Conservation (phyloP, 805 yeast genomes). For the Yarrowia sp. region DNA sequence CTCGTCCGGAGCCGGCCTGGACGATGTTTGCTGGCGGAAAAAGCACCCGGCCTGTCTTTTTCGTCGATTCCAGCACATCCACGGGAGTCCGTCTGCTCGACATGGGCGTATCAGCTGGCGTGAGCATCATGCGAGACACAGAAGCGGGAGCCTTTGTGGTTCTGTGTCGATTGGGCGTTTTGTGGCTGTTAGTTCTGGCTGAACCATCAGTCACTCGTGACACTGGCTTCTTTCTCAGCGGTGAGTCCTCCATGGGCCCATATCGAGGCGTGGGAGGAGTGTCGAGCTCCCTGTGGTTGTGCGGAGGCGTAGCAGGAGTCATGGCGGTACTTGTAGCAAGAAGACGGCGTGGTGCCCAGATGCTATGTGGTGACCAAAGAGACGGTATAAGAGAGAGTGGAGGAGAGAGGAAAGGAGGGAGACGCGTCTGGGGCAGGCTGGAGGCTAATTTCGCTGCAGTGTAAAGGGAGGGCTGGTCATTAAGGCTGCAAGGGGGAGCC, state of each 20-base stretch:
- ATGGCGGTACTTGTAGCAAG: constrained; percentile 7
- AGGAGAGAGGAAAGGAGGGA: constrained; percentile 1
- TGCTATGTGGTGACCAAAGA: constrained; percentile 36
- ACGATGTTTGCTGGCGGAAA: constrained; percentile 26
- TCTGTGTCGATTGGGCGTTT: constrained; percentile 3
- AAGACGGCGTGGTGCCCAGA: background rate
- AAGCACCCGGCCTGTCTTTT: constrained; percentile 29
- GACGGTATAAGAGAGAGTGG: constrained; percentile 17
- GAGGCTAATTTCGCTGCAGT: background rate
- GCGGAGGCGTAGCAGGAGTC: constrained; percentile 35
- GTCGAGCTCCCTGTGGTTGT: constrained; percentile 16
- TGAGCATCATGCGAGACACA: constrained; percentile 15
- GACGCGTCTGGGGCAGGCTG: constrained; percentile 11
- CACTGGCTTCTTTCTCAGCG: background rate
- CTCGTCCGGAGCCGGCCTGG: constrained; percentile 33
- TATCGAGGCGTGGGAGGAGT: constrained; percentile 37
- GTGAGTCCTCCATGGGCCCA: constrained; percentile 38
- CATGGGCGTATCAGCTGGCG: constrained; percentile 25
- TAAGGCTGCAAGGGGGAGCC: background rate
- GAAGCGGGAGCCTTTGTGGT: background rate
- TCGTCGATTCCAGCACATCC: constrained; percentile 25
- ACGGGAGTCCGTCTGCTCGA: constrained; percentile 20
- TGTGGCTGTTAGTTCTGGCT: background rate
- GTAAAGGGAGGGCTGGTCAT: constrained; percentile 32
- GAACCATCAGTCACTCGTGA: background rate